Evolutionary conservation across 768 basidiomycete genomes (phyloP).

Genomic region (Lentinula sp.): DNA sequence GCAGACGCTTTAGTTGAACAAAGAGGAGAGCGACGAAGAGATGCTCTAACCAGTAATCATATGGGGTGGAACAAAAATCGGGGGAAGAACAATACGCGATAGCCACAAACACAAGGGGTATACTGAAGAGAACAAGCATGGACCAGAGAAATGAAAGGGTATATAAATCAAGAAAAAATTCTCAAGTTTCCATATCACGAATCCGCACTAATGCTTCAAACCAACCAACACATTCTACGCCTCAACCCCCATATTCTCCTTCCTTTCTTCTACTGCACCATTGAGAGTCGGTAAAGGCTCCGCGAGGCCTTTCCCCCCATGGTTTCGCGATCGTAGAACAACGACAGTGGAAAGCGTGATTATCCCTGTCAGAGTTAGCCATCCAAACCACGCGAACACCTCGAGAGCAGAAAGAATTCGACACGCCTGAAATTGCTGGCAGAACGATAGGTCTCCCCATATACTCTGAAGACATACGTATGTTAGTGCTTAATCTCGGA

Average conservation of each 20-base stretch:
- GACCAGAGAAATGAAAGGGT: too few relatives aligned
- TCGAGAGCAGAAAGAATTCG: neutral
- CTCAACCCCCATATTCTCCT: neutral
- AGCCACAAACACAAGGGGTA: too few relatives aligned
- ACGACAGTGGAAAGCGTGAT: neutral
- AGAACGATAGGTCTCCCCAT: constrained; percentile 1
- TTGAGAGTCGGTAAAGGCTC: neutral
- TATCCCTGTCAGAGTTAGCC: neutral
- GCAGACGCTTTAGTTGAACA: neutral
- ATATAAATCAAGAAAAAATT: too few relatives aligned
- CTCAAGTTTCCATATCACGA: too few relatives aligned
- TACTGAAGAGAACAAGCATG: too few relatives aligned
- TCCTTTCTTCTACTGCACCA: neutral
- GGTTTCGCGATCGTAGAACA: neutral
- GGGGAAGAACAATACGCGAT: too few relatives aligned
- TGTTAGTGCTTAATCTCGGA: too few relatives aligned
- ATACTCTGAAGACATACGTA: neutral
- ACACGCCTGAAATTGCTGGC: constrained; percentile 4
- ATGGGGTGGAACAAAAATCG: too few relatives aligned
- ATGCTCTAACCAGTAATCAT: too few relatives aligned
- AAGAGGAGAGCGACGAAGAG: neutral
- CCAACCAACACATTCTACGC: neutral
- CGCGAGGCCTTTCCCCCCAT: neutral
- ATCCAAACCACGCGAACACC: constrained; percentile 1
- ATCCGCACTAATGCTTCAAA: too few relatives aligned